phyloP scores from a whole-genome alignment of 345 rosid species.

The Mallotus nudiflorus region DNA sequence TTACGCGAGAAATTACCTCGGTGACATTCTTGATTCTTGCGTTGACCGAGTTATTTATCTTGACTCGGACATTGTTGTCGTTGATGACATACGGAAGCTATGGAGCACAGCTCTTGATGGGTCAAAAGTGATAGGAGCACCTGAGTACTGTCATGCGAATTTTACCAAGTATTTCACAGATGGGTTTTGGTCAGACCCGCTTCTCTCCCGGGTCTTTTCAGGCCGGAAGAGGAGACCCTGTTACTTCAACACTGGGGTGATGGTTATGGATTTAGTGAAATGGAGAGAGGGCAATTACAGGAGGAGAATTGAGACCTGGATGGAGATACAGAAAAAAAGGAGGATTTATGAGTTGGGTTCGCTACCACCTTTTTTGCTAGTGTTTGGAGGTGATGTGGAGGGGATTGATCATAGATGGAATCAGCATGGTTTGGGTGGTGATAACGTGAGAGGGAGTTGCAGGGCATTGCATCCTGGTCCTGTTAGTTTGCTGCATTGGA shows the following conservation, averaged over 20 bases:
- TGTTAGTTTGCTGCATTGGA: slow-evolving; percentile 94
- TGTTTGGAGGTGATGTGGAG: slow-evolving; percentile 79
- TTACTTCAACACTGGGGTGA: slow-evolving; percentile 95
- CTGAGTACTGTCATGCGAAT: slow-evolving; percentile 94
- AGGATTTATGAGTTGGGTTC: slow-evolving; percentile 92
- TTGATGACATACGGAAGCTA: slow-evolving; percentile 73
- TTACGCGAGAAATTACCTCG: slow-evolving; percentile 87
- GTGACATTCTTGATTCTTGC: slow-evolving; percentile 75
- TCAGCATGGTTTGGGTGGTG: slow-evolving; percentile 96
- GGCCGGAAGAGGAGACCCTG: slow-evolving; percentile 52
- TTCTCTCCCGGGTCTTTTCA: slow-evolving; percentile 50
- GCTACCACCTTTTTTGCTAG: slow-evolving; percentile 84
- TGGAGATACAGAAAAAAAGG: slow-evolving; percentile 68
- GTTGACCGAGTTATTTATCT: slow-evolving; percentile 91
- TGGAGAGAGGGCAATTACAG: slow-evolving; percentile 82
- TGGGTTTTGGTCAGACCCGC: slow-evolving; percentile 85
- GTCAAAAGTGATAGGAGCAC: slow-evolving; percentile 78
- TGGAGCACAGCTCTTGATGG: slow-evolving; percentile 61
- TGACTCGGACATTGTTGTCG: slow-evolving; percentile 86
- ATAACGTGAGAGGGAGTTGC: slow-evolving; percentile 84
- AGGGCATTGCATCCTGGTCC: slow-evolving; percentile 82
- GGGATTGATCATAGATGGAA: slow-evolving; percentile 87
- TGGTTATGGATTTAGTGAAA: slow-evolving; percentile 81
- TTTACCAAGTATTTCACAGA: slow-evolving; percentile 89
- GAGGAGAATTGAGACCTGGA: slow-evolving; percentile 75